phyloP scores from a whole-genome alignment of 2,329 filamentous ascomycete genomes.

The Pyrenophora graminea region DNA sequence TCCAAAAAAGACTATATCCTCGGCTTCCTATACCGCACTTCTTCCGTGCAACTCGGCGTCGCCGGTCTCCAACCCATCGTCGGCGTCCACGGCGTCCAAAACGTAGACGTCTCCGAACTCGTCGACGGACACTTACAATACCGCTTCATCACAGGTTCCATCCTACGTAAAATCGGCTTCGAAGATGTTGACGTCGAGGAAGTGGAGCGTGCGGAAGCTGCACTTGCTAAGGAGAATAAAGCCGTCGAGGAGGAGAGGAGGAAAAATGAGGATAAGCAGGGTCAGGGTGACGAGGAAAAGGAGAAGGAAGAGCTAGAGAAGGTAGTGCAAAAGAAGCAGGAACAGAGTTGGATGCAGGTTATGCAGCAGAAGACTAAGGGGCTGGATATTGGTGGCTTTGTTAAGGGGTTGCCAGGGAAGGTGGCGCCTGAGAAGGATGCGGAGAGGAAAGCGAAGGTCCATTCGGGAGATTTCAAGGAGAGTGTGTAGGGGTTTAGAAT shows the following conservation, averaged over 20 bases:
- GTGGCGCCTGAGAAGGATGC: background rate
- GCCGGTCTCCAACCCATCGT: conserved; percentile 78
- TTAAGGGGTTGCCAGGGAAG: conserved; percentile 8
- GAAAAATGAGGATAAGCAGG: conserved; percentile 28
- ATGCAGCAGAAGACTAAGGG: conserved; percentile 48
- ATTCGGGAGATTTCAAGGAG: conserved; percentile 1
- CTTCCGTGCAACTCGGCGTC: conserved; percentile 79
- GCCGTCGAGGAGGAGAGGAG: conserved; percentile 45
- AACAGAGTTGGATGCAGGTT: conserved; percentile 51
- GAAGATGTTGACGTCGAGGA: conserved; percentile 55
- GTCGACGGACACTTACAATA: conserved; percentile 58
- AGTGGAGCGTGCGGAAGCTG: conserved; percentile 54
- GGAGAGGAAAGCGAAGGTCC: conserved; percentile 1
- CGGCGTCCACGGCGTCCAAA: conserved; percentile 67
- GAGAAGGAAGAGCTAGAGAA: conserved; percentile 48
- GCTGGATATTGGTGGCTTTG: conserved; percentile 20
- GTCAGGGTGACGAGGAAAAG: conserved; percentile 28
- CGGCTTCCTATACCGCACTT: conserved; percentile 83
- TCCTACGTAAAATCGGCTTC: conserved; percentile 58
- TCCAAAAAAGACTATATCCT: conserved; percentile 86
- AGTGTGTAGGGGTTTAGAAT: background rate
- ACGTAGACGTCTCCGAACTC: conserved; percentile 57
- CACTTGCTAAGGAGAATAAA: conserved; percentile 51
- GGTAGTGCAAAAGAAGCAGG: conserved; percentile 51
- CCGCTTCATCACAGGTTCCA: conserved; percentile 55